phyloP scores from a whole-genome alignment of 805 yeast species.

The Wilhelminamyces savonicus region DNA sequence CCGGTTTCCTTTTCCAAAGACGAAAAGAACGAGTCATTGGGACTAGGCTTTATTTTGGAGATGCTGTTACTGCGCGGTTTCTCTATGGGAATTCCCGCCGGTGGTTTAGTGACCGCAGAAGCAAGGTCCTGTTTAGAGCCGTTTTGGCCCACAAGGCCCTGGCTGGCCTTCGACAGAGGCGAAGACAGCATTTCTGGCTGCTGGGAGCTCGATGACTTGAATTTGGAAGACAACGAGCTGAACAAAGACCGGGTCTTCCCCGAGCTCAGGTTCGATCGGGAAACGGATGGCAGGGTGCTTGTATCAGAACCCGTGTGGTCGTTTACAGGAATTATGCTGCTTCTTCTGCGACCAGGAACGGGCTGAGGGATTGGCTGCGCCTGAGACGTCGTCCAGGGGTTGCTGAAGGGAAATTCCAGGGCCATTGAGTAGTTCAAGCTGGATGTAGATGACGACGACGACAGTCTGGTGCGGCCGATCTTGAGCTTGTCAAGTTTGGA shows the following conservation, averaged over 20 bases:
- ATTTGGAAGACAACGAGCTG: constrained; percentile 35
- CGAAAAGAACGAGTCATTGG: constrained; percentile 8
- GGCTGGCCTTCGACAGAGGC: constrained; percentile 1
- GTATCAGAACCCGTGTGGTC: not conserved
- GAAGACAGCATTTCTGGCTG: not conserved
- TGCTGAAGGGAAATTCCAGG: no score
- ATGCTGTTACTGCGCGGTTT: constrained; percentile 3
- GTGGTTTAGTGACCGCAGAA: constrained; percentile 18
- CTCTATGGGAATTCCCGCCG: constrained; percentile 13
- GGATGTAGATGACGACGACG: no score
- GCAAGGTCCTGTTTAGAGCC: constrained; percentile 17
- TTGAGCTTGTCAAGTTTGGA: constrained; percentile 18
- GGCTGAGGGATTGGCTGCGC: no score
- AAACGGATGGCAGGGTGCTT: not conserved
- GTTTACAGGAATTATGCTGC: not conserved
- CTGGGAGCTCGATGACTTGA: no score
- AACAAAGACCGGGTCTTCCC: constrained; percentile 19
- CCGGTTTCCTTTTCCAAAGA: constrained; percentile 10
- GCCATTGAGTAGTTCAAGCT: no score
- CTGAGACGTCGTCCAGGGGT: no score
- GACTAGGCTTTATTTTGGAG: constrained; percentile 5
- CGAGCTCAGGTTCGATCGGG: no score
- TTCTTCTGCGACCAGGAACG: not conserved
- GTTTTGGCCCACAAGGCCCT: constrained; percentile 1
- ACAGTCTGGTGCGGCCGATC: constrained; percentile 22